Evolutionary conservation across 2,329 filamentous ascomycete species (phyloP).

Genomic region (Dryadomyces sulphureus): DNA sequence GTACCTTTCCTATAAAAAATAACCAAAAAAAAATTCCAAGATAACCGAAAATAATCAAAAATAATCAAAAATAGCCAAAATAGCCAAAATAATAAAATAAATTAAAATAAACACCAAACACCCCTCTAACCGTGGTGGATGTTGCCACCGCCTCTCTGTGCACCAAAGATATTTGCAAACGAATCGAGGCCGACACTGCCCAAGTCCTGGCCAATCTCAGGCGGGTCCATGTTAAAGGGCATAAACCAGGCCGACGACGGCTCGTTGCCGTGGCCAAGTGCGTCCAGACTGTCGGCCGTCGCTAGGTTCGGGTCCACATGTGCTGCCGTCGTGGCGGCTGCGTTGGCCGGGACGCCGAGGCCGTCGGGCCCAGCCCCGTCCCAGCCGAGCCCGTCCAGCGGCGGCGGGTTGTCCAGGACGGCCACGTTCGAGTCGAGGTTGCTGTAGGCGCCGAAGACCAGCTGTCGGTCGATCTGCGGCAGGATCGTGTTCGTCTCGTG

Average conservation of each 20-base stretch:
- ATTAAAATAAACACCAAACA: no score
- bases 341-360: not conserved
- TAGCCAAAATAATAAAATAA: no score
- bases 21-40: no score
- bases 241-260: slow-evolving; percentile 71
- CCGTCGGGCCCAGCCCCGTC: slow-evolving; percentile 11
- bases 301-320: not conserved
- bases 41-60: no score
- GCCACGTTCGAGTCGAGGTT: slow-evolving; percentile 31
- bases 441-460: slow-evolving; percentile 60
- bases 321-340: not conserved
- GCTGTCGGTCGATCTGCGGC: slow-evolving; percentile 59
- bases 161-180: slow-evolving; percentile 34
- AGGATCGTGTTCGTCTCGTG: slow-evolving; percentile 36
- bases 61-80: no score
- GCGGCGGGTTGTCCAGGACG: slow-evolving; percentile 22
- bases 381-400: slow-evolving; percentile 30
- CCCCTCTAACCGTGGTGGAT: slow-evolving; percentile 19
- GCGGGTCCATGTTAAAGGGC: slow-evolving; percentile 80
- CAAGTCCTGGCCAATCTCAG: slow-evolving; percentile 39
- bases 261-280: slow-evolving; percentile 23
- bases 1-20: no score
- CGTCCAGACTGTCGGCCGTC: slow-evolving; percentile 12
- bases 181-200: slow-evolving; percentile 28
- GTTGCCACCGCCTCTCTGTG: slow-evolving; percentile 8